These are phyloP conservation scores for Centrapalus pauciflorus DNA, from an alignment of 129 eudicot species.

Conservation along the genomic window DNA sequence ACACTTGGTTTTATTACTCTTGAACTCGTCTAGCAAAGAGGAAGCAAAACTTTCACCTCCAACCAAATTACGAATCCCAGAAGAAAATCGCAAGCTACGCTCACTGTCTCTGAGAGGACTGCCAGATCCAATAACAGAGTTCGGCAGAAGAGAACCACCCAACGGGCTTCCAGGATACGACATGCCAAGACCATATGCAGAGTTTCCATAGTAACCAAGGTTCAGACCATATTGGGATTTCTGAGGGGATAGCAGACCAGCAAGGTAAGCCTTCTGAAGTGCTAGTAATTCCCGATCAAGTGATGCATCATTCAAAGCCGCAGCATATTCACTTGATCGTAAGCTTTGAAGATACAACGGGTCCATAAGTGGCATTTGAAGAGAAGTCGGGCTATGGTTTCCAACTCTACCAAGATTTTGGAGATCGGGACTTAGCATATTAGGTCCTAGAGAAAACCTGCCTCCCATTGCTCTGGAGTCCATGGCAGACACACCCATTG, in stretches of 20 bases:
- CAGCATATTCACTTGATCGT: constrained; percentile 60
- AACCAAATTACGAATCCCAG: constrained; percentile 64
- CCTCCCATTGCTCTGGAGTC: constrained; percentile 61
- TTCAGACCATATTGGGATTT: constrained; percentile 65
- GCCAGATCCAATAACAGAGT: constrained; percentile 67
- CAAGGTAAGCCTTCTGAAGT: constrained; percentile 80
- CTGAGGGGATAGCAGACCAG: constrained; percentile 54
- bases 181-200: constrained; percentile 55
- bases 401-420: constrained; percentile 53
- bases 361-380: constrained; percentile 51
- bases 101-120: constrained; percentile 84
- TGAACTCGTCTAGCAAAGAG: constrained; percentile 84
- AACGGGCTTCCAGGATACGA: constrained; percentile 73
- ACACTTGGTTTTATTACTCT: constrained; percentile 80
- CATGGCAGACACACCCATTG: constrained; percentile 47
- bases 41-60: constrained; percentile 66
- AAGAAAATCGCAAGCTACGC: constrained; percentile 53
- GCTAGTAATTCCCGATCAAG: constrained; percentile 53
- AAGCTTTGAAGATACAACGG: constrained; percentile 66
- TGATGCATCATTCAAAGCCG: constrained; percentile 65
- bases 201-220: constrained; percentile 68
- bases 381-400: constrained; percentile 40
- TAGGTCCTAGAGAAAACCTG: constrained; percentile 41
- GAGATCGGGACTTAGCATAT: constrained; percentile 39
- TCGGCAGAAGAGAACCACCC: constrained; percentile 49